Base-by-base conservation (phyloP, 1,284 basidiomycete species). In the Sporisorium graminicola region DNA sequence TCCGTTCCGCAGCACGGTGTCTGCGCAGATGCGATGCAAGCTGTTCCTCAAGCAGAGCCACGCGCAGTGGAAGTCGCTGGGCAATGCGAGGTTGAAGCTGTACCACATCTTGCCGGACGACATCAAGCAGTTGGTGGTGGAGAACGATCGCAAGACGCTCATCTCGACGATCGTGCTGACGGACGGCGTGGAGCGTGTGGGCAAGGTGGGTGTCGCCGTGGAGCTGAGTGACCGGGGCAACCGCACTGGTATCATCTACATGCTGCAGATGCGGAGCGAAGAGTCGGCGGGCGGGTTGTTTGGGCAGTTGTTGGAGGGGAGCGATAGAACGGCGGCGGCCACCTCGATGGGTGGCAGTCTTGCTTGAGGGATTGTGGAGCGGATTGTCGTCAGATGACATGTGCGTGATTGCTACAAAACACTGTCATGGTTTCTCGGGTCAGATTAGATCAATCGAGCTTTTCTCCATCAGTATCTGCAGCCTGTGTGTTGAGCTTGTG, bases 11-110 rank as follows among this genome's bases (percentile, higher is more conserved):
- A 70, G 66, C 66, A 73, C 76, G 8, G 71, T 98, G 55, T 90
- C 92, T 5, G 94, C 93, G n/a, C 91, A 94, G 83, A 98, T 97
- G 93, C 95, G 96, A 86, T 98, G 96, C 90, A 98, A 99, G 87
- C 91, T 98, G 35, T 99, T 98, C 88, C 88, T 97, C 60, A 93
- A 99, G 86, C 94, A 97, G 83, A 91, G 93, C 43, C 95, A 98
- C 85, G 92, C 92, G 26, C 94, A 98, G 86, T 99, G 97, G 97
- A 99, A 98, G 88, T 91, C 93, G 2, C 88, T 99, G 43, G 97
- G 97, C 2, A 88, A 92, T 13, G 94, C 93, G 7, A 91, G 91
- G 80, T 89, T 99, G 71, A 95, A 93, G 85, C 88, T 98, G 53
- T 99, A 94, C 86, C 87, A 88, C 53, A 90, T 90, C 60, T 88